phyloP scores from a whole-genome alignment of 2,329 filamentous ascomycete species.

The Xylaria sp. region DNA sequence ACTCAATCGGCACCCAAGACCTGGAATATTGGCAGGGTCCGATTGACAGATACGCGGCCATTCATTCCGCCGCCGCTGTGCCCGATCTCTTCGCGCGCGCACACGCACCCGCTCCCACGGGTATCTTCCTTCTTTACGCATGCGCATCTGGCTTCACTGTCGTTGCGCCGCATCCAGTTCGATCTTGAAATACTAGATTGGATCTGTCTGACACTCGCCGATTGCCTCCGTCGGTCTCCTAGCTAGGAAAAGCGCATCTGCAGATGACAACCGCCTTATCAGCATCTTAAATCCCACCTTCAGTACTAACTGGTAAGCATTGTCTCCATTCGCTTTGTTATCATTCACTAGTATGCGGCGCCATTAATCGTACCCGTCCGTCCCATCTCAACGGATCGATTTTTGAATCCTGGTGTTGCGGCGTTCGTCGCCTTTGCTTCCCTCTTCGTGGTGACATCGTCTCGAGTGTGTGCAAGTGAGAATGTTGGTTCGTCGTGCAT shows the following conservation, averaged over 20 bases:
- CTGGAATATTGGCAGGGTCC: conserved; percentile 41
- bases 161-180: conserved; percentile 25
- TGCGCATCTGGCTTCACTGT: conserved; percentile 29
- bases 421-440: neutral
- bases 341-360: conserved; percentile 14
- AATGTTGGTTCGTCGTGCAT: conserved; percentile 34
- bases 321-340: conserved; percentile 6
- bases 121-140: conserved; percentile 18
- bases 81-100: conserved; percentile 15
- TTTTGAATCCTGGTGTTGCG: conserved; percentile 1
- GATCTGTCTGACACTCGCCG: conserved; percentile 21
- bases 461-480: conserved; percentile 38
- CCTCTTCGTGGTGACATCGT: conserved; percentile 29
- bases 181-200: conserved; percentile 39
- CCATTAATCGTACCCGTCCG: conserved; percentile 11
- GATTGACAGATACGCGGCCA: conserved; percentile 31
- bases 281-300: conserved; percentile 16
- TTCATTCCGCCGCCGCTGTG: conserved; percentile 11
- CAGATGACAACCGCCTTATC: conserved; percentile 21
- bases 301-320: conserved; percentile 36
- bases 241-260: conserved; percentile 19
- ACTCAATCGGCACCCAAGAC: conserved; percentile 38
- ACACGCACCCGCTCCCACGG: conserved; percentile 13
- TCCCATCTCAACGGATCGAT: conserved; percentile 14
- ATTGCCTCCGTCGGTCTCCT: conserved; percentile 22